These are phyloP conservation scores for Apophysomyces variabilis DNA, from an alignment of 371 early-diverging fungal species.

Conservation along the genomic window DNA sequence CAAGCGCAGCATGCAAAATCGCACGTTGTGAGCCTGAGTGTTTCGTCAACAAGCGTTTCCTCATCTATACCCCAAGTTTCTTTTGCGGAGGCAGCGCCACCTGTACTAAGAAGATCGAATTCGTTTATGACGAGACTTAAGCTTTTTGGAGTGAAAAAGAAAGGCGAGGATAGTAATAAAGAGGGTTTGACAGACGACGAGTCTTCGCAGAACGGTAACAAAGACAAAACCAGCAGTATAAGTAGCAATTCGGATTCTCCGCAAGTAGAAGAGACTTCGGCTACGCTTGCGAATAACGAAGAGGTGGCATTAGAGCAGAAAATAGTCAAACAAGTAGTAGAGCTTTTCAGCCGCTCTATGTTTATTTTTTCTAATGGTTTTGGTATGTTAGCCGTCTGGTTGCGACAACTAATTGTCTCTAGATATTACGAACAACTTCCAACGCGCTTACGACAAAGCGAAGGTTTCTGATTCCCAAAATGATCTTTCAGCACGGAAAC, in stretches of 20 bases:
- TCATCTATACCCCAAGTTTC: neutral
- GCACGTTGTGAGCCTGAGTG: constrained; percentile 6
- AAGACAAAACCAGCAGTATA: constrained; percentile 15
- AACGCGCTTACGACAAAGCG: constrained; percentile 31
- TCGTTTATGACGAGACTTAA: constrained; percentile 36
- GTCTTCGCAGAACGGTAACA: neutral
- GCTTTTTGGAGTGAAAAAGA: constrained; percentile 28
- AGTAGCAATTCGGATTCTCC: constrained; percentile 19
- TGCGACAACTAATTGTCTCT: neutral
- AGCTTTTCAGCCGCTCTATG: constrained; percentile 65
- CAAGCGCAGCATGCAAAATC: constrained; percentile 1
- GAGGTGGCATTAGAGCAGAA: constrained; percentile 59
- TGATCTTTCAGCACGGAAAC: constrained; percentile 32
- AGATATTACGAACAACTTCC: constrained; percentile 53
- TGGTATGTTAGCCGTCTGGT: constrained; percentile 38
- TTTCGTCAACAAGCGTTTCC: neutral
- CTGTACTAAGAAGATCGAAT: constrained; percentile 24
- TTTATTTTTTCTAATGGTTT: constrained; percentile 68
- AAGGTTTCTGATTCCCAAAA: constrained; percentile 22
- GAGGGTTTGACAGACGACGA: constrained; percentile 2
- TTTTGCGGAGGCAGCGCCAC: constrained; percentile 10
- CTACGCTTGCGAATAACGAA: constrained; percentile 32
- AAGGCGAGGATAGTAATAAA: neutral
- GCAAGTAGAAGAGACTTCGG: constrained; percentile 18
- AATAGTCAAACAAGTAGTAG: constrained; percentile 63